A percentile compares a stretch with the other conserved stretches of the same genome.
Evolutionary conservation across 169 alveolate species (phyloP).

Genomic region (Plasmodium fragile): DNA sequence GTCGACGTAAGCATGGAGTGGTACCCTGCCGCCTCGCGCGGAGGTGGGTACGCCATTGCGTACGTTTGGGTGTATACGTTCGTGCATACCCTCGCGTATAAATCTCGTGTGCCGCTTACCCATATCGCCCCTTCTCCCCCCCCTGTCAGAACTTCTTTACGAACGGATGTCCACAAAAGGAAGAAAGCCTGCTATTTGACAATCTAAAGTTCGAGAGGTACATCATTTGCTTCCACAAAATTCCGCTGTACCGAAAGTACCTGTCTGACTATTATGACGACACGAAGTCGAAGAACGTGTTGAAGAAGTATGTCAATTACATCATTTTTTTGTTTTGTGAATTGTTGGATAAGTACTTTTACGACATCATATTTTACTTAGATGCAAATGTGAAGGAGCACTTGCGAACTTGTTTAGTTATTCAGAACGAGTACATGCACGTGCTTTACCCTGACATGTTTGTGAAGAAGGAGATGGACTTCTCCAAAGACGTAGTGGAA

Average conservation of each 20-base stretch:
- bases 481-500: conserved; percentile 17
- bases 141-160: conserved; percentile 33
- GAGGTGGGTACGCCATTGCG: neutral
- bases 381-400: conserved; percentile 49
- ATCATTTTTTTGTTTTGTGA: conserved; percentile 60
- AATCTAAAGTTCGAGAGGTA: conserved; percentile 58
- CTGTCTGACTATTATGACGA: conserved; percentile 42
- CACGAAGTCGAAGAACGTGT: conserved; percentile 34
- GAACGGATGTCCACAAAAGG: neutral
- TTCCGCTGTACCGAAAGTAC: conserved; percentile 26
- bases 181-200: conserved; percentile 10
- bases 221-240: conserved; percentile 42
- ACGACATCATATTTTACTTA: conserved; percentile 57
- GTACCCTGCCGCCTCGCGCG: neutral
- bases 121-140: neutral
- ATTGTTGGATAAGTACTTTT: conserved; percentile 48
- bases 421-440: conserved; percentile 66
- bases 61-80: neutral
- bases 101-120: neutral
- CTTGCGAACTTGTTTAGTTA: conserved; percentile 12
- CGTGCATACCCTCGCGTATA: neutral
- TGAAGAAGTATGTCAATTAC: conserved; percentile 61
- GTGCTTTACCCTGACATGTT: conserved; percentile 59
- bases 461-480: conserved; percentile 40
- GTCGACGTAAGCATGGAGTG: conserved; percentile 25